Evolutionary conservation across 2,329 filamentous ascomycete genomes (phyloP).

Genomic region (Sarocladiaceae sp.): DNA sequence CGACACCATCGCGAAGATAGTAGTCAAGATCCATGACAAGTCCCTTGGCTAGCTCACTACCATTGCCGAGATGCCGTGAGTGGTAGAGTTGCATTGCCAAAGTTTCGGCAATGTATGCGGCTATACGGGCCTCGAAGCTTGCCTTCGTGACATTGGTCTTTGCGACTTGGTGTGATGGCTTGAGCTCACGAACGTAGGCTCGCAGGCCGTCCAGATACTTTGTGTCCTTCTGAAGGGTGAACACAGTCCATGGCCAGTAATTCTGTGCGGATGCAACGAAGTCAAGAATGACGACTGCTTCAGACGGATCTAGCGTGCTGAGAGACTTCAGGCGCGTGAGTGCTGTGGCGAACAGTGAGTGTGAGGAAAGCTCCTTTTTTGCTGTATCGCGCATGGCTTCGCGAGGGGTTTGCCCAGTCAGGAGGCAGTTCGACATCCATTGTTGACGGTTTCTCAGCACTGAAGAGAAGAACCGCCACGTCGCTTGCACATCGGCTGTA

Average conservation of each 20-base stretch:
- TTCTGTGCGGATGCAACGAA: conserved; percentile 88
- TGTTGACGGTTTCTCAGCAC: conserved; percentile 87
- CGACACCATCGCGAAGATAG: conserved; percentile 70
- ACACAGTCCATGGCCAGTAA: conserved; percentile 92
- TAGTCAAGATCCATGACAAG: conserved; percentile 72
- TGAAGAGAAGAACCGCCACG: conserved; percentile 82
- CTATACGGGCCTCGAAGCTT: conserved; percentile 62
- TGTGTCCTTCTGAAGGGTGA: conserved; percentile 67
- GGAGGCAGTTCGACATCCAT: conserved; percentile 89
- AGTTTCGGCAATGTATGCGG: conserved; percentile 78
- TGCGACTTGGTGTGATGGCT: conserved; percentile 42
- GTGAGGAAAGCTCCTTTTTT: conserved; percentile 42
- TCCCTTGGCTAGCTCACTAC: conserved; percentile 57
- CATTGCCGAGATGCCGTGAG: conserved; percentile 68
- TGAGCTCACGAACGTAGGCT: conserved; percentile 58
- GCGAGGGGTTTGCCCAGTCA: conserved; percentile 80
- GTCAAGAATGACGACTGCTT: conserved; percentile 70
- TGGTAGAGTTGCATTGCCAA: conserved; percentile 88
- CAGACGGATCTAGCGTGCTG: conserved; percentile 53
- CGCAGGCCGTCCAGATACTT: conserved; percentile 67
- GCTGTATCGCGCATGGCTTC: conserved; percentile 56
- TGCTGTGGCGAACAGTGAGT: conserved; percentile 69
- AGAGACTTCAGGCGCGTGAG: conserved; percentile 64
- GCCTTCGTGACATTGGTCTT: conserved; percentile 51
- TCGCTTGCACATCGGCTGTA: conserved; percentile 55